Conservation (phyloP, 140 eudicot species). For the Cichorium intybus region DNA sequence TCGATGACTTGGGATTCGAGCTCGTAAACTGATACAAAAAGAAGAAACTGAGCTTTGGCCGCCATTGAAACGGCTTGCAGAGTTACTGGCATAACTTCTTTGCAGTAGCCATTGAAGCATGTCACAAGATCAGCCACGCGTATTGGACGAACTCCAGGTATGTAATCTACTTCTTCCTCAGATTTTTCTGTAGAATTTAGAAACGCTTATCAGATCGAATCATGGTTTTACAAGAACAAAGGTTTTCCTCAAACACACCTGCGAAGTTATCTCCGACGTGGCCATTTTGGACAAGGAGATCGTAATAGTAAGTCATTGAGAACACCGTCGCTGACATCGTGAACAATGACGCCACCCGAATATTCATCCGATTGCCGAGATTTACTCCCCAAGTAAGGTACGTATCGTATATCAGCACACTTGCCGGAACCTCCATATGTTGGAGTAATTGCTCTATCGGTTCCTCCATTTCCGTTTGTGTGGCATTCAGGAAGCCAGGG, state of each 20-base stretch:
- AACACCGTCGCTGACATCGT: slow-evolving; percentile 59
- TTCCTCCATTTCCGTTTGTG: slow-evolving; percentile 35
- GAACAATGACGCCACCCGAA: slow-evolving; percentile 65
- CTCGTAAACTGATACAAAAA: slow-evolving; percentile 49
- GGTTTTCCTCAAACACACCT: slow-evolving; percentile 24
- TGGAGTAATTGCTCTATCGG: slow-evolving; percentile 51
- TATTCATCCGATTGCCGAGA: slow-evolving; percentile 51
- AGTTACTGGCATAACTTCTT: slow-evolving; percentile 13
- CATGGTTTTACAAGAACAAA: not conserved
- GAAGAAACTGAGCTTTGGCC: slow-evolving; percentile 47
- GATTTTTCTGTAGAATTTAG: slow-evolving; percentile 27
- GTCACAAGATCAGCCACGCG: slow-evolving; percentile 59
- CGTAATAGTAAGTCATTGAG: slow-evolving; percentile 29
- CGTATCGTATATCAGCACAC: slow-evolving; percentile 42
- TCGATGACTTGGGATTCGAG: slow-evolving; percentile 53
- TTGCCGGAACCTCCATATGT: slow-evolving; percentile 29
- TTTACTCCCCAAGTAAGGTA: slow-evolving; percentile 42
- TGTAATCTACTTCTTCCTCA: slow-evolving; percentile 40
- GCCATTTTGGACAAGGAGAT: slow-evolving; percentile 46
- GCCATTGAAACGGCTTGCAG: slow-evolving; percentile 28
- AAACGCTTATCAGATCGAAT: not conserved
- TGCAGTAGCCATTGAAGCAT: slow-evolving; percentile 41
- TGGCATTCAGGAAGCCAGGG: slow-evolving; percentile 40
- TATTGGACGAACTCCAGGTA: slow-evolving; percentile 59
- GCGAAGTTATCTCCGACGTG: slow-evolving; percentile 27